A percentile compares a stretch with the other conserved stretches of the same genome.
phyloP scores from a whole-genome alignment of 371 early-diverging fungal species.

The Circinella minor region DNA sequence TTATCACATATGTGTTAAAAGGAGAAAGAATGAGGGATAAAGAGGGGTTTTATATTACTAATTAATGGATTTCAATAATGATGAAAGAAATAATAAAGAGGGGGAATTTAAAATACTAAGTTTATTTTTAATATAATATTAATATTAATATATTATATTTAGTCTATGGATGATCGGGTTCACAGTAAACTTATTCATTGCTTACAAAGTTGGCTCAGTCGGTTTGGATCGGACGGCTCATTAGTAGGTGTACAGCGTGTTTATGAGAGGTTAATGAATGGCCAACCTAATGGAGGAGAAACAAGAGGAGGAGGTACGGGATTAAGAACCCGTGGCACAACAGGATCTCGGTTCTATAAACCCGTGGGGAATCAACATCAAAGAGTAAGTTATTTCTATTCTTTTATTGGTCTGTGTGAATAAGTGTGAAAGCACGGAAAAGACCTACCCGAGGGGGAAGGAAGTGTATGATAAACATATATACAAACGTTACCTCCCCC shows the following conservation, averaged over 20 bases:
- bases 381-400: neutral
- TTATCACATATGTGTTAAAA: too few species aligned
- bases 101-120: too few species aligned
- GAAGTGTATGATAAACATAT: too few species aligned
- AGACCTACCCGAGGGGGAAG: too few species aligned
- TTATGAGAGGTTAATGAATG: constrained; percentile 35
- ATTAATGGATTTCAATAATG: too few species aligned
- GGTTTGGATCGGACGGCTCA: constrained; percentile 34
- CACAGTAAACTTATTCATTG: constrained; percentile 42
- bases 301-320: neutral
- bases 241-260: constrained; percentile 36
- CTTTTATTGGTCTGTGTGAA: too few species aligned
- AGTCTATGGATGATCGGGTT: constrained; percentile 41
- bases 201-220: constrained; percentile 41
- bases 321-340: constrained; percentile 4
- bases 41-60: too few species aligned
- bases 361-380: neutral
- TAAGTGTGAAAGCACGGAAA: too few species aligned
- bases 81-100: too few species aligned
- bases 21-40: too few species aligned
- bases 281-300: neutral
- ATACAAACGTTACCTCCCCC: too few species aligned
- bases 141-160: neutral
- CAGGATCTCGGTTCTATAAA: constrained; percentile 1
- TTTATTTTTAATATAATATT: too few species aligned